phyloP scores from a whole-genome alignment of 495 filamentous ascomycete genomes.

The Penicillium subrubescens region DNA sequence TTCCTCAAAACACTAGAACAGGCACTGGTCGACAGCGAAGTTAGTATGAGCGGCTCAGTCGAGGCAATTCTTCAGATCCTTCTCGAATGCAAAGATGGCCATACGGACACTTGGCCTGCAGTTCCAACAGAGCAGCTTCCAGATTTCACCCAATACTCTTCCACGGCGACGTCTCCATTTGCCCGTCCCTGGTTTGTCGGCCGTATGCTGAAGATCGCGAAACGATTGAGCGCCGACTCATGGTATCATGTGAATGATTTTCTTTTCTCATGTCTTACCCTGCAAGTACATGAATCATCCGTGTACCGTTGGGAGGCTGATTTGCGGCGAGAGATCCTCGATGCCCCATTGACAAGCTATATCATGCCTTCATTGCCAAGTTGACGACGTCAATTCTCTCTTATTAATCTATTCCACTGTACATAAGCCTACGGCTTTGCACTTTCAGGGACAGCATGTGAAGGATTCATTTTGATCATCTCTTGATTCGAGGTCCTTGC shows the following conservation, averaged over 20 bases:
- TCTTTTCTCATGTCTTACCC: conserved; percentile 38
- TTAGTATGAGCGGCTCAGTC: conserved; percentile 38
- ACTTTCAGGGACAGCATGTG: neutral
- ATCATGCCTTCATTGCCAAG: conserved; percentile 33
- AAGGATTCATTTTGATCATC: neutral
- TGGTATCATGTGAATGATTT: conserved; percentile 38
- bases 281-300: conserved; percentile 25
- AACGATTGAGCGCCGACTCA: conserved; percentile 34
- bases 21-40: conserved; percentile 37
- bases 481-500: neutral
- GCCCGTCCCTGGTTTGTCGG: conserved; percentile 44
- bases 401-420: neutral
- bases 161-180: conserved; percentile 26
- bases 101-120: neutral
- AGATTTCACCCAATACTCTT: conserved; percentile 39
- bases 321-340: conserved; percentile 39
- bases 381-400: conserved; percentile 1
- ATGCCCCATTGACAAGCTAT: conserved; percentile 40
- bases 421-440: neutral
- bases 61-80: conserved; percentile 45
- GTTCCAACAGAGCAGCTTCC: conserved; percentile 8
- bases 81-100: conserved; percentile 39
- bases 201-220: conserved; percentile 47
- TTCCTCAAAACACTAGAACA: conserved; percentile 38
- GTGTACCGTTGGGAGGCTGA: conserved; percentile 34